Evolutionary conservation across 2,329 filamentous ascomycete genomes (phyloP), one percentile per base, ranked within the genome.

Genomic region (Colletotrichum ledebouriae): DNA sequence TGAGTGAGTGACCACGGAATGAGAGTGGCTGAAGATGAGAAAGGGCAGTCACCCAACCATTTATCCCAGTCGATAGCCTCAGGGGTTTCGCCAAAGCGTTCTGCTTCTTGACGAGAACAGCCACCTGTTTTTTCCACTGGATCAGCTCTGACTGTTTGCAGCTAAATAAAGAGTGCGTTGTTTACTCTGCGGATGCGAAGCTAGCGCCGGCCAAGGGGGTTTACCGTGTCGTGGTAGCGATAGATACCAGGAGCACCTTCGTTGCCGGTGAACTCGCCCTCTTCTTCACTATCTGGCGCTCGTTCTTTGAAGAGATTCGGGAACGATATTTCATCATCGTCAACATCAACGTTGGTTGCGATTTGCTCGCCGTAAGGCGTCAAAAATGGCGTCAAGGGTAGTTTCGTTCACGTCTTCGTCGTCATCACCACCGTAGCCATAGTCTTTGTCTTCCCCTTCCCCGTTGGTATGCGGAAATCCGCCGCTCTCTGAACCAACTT

Each of bases 391-490:
- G 0, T 58, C 55, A 0, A 58, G 13, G 6, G 12, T n/a, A 0
- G 55, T 58, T 0, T 20, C 11, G 13, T 0, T 0, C 3, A 15
- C 55, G 11, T 12, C 53, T 22, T 57, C 20, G 0, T 57, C 20
- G 15, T 41, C 2, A 9, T 58, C 17, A 6, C 29, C 29, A 6
- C 49, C 22, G 12, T 53, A 20, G 15, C 6, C n/a, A 39, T 41
- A 17, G n/a, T 58, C 55, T 15, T 34, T n/a, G 11, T 37, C 50
- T n/a, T 53, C 50, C 25, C 1, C 1, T n/a, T 53, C 50, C 25
- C 0, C 1, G 15, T 22, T 11, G 15, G 53, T 61, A 46, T 65
- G 70, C 2, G 71, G 3, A 13, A 49, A 60, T 1, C 50, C 29
- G 1, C 58, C 58, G 1, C 29, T 50, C 0, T 25, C 15, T 0